phyloP scores from a whole-genome alignment of 257 asterid genomes.

The Penstemon barbatus region DNA sequence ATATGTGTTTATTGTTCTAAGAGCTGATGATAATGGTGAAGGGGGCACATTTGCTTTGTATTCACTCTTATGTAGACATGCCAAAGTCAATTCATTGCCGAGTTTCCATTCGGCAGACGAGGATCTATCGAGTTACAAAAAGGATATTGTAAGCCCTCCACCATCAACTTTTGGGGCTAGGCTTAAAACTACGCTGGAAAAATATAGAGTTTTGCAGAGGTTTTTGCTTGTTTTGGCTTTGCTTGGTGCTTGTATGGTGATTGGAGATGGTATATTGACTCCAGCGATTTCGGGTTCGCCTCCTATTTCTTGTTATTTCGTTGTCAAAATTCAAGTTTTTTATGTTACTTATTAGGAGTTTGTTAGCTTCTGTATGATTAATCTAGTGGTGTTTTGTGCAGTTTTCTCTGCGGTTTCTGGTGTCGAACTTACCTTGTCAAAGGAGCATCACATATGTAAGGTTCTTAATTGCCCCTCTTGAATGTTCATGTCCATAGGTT shows the following conservation, averaged over 20 bases:
- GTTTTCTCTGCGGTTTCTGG: constrained; percentile 96
- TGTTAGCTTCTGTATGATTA: constrained; percentile 14
- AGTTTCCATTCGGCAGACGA: constrained; percentile 81
- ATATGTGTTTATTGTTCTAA: constrained; percentile 82
- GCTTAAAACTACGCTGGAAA: constrained; percentile 69
- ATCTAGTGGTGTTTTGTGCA: constrained; percentile 40
- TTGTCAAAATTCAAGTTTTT: constrained; percentile 8
- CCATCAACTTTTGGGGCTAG: constrained; percentile 64
- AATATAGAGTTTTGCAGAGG: constrained; percentile 69
- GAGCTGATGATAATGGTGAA: constrained; percentile 95
- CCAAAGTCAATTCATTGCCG: constrained; percentile 74
- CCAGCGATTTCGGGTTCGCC: constrained; percentile 79
- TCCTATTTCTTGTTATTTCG: neutral
- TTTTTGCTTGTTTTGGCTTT: constrained; percentile 72
- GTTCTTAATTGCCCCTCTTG: constrained; percentile 9
- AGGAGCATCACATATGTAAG: constrained; percentile 91
- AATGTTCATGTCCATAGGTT: constrained; percentile 11
- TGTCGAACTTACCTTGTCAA: constrained; percentile 72
- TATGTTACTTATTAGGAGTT: neutral
- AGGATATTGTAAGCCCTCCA: constrained; percentile 50
- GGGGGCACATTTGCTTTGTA: constrained; percentile 95
- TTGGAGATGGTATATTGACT: constrained; percentile 87
- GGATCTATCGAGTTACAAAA: constrained; percentile 68
- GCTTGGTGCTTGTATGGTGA: constrained; percentile 97
- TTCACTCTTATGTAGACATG: constrained; percentile 80